Conservation (phyloP, 352 stramenopile species). For the Phytophthora megakarya region DNA sequence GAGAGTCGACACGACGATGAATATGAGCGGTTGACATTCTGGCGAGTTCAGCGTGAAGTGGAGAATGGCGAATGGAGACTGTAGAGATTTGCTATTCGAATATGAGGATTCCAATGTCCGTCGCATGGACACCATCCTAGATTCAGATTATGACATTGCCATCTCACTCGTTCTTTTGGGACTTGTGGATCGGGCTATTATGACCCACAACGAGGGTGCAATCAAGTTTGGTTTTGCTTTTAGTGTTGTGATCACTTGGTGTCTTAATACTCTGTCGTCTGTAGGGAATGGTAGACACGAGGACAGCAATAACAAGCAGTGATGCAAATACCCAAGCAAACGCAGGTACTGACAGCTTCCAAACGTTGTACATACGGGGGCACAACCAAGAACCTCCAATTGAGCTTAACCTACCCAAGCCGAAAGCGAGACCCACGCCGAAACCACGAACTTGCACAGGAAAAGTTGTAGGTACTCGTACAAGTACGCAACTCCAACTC, state of each 20-base stretch:
- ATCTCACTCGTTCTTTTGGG: background rate
- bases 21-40: constrained; percentile 14
- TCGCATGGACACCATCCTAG: background rate
- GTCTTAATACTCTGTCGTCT: constrained; percentile 3
- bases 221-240: background rate
- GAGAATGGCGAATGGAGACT: too few species aligned
- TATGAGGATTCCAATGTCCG: too few species aligned
- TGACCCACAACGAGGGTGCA: background rate
- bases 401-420: constrained; percentile 27
- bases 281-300: constrained; percentile 22
- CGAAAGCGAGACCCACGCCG: constrained; percentile 29
- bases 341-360: constrained; percentile 30
- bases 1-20: constrained; percentile 18
- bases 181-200: background rate
- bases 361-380: constrained; percentile 40
- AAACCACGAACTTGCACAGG: constrained; percentile 15
- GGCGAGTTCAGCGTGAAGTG: constrained; percentile 1
- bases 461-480: constrained; percentile 25
- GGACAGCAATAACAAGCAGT: constrained; percentile 17
- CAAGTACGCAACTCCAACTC: constrained; percentile 30
- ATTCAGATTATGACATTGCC: background rate
- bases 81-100: background rate
- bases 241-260: background rate
- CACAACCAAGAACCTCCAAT: constrained; percentile 27
- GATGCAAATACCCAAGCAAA: constrained; percentile 38